Conservation (phyloP, 805 yeast genomes). For the Torulaspora microellipsoides region DNA sequence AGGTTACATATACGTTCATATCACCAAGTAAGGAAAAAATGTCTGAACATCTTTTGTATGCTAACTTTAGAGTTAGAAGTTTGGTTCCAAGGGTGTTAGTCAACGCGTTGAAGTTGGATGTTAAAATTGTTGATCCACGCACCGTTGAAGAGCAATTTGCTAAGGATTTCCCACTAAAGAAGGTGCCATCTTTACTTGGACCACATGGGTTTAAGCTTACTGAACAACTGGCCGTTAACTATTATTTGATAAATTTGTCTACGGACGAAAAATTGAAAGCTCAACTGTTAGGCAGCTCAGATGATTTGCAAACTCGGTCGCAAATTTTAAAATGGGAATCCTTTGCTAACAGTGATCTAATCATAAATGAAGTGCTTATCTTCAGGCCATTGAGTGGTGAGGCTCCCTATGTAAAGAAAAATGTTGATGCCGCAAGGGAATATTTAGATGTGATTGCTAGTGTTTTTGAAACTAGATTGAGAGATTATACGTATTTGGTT, state of each 20-base stretch:
- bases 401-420: conserved; percentile 75
- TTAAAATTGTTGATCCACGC: conserved; percentile 40
- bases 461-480: conserved; percentile 54
- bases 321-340: conserved; percentile 73
- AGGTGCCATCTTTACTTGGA: conserved; percentile 65
- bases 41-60: conserved; percentile 67
- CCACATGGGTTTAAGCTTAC: conserved; percentile 68
- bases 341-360: conserved; percentile 63
- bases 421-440: conserved; percentile 44
- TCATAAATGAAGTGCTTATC: conserved; percentile 43
- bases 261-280: conserved; percentile 35
- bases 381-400: conserved; percentile 69
- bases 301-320: conserved; percentile 38
- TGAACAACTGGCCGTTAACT: conserved; percentile 61
- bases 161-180: conserved; percentile 57
- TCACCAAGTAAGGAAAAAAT: conserved; percentile 30
- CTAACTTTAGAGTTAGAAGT: conserved; percentile 39
- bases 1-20: no score
- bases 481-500: conserved; percentile 63
- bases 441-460: conserved; percentile 38
- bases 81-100: conserved; percentile 47
- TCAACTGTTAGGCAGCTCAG: conserved; percentile 50
- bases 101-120: conserved; percentile 56
- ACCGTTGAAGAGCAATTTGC: conserved; percentile 38
- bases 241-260: conserved; percentile 42